A percentile compares a stretch with the other conserved stretches of the same genome.
Conservation (phyloP, 2,329 filamentous ascomycete genomes). For the Colletotrichum limetticola region DNA sequence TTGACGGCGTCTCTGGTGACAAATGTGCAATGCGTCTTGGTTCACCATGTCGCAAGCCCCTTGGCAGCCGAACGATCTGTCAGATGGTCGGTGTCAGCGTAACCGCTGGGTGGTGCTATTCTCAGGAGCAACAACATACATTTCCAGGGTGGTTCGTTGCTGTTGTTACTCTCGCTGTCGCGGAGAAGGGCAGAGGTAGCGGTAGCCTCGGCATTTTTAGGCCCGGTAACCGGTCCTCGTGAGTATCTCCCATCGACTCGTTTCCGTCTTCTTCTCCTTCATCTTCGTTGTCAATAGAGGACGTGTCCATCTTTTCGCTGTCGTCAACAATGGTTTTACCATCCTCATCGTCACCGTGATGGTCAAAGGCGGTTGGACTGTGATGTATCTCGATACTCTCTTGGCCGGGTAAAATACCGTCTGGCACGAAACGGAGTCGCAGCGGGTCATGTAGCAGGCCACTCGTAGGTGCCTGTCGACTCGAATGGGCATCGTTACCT, state of each 20-base stretch:
- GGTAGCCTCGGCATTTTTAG: constrained; percentile 38
- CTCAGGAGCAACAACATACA: not conserved
- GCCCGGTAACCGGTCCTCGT: not conserved
- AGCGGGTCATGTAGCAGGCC: not conserved
- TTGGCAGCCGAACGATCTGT: not conserved
- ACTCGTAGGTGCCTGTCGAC: not conserved
- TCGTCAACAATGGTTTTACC: not conserved
- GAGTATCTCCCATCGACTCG: not conserved
- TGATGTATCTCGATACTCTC: not conserved
- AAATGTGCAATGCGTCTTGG: not conserved
- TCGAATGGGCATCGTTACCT: not conserved
- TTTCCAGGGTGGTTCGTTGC: not conserved
- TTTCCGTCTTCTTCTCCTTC: not conserved
- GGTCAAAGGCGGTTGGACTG: not conserved
- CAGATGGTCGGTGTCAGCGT: not conserved
- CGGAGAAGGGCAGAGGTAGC: constrained; percentile 40
- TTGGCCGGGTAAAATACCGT: not conserved
- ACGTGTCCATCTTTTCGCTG: not conserved
- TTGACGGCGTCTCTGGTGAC: not conserved
- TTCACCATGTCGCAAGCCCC: not conserved
- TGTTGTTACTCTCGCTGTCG: not conserved
- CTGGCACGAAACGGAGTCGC: not conserved
- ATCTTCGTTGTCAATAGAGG: not conserved
- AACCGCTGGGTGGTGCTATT: not conserved
- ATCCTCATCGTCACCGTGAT: not conserved